A percentile compares a stretch with the other conserved stretches of the same genome.
Evolutionary conservation across 2,329 filamentous ascomycete genomes (phyloP).

Genomic region (Tympanopsis confertula): DNA sequence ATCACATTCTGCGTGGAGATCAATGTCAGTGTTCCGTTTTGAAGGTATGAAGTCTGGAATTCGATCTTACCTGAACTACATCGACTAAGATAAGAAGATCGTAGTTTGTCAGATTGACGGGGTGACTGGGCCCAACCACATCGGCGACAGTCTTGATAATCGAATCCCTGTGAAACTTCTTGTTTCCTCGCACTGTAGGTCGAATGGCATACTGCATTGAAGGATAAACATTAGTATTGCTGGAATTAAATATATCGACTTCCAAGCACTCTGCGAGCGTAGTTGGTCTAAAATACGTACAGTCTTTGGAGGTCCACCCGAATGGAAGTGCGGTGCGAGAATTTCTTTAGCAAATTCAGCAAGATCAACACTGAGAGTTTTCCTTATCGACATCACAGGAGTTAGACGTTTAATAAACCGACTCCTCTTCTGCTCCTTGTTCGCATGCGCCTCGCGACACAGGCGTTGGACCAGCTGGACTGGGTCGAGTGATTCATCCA

Average conservation of each 20-base stretch:
- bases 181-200: slow-evolving; percentile 47
- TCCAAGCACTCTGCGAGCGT: too few relatives aligned
- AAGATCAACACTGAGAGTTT: slow-evolving; percentile 43
- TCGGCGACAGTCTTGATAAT: slow-evolving; percentile 48
- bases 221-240: slow-evolving; percentile 2
- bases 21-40: slow-evolving; percentile 3
- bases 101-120: slow-evolving; percentile 47
- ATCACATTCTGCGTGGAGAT: slow-evolving; percentile 38
- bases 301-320: slow-evolving; percentile 34
- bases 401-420: slow-evolving; percentile 48
- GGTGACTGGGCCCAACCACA: slow-evolving; percentile 42
- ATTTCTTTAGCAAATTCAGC: slow-evolving; percentile 42
- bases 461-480: slow-evolving; percentile 46
- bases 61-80: slow-evolving; percentile 41
- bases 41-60: neutral
- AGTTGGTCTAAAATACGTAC: slow-evolving; percentile 19
- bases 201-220: slow-evolving; percentile 46
- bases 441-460: slow-evolving; percentile 39
- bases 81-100: slow-evolving; percentile 50
- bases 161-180: slow-evolving; percentile 39
- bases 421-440: slow-evolving; percentile 36
- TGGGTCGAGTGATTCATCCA: slow-evolving; percentile 42
- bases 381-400: slow-evolving; percentile 43
- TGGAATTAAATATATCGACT: too few relatives aligned
- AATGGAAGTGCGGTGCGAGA: slow-evolving; percentile 46